These are phyloP conservation scores for Scutellaria galericulata DNA, from an alignment of 257 asterid genomes.

Conservation along the genomic window DNA sequence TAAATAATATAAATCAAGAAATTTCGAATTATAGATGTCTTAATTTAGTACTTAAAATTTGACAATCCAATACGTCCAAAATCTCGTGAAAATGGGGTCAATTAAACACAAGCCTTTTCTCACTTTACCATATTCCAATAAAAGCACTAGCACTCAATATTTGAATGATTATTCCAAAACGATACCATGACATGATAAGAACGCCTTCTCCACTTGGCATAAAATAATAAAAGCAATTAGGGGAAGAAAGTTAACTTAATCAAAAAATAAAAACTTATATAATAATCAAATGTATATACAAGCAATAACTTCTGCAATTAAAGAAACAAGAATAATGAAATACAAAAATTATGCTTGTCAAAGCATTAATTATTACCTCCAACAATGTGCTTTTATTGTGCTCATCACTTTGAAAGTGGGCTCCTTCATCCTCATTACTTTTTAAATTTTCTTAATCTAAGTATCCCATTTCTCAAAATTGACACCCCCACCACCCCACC, in stretches of 20 bases:
- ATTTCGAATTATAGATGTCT: too few relatives aligned
- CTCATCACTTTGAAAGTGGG: constrained; percentile 17
- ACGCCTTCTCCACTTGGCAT: background rate
- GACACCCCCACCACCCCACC: too few relatives aligned
- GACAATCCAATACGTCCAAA: too few relatives aligned
- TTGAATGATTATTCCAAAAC: background rate
- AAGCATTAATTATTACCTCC: constrained; percentile 33
- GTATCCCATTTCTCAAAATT: background rate
- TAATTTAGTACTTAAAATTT: too few relatives aligned
- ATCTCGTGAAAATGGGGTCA: too few relatives aligned
- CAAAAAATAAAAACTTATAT: background rate
- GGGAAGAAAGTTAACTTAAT: background rate
- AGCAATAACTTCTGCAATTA: background rate
- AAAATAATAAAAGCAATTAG: background rate
- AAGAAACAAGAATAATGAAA: background rate
- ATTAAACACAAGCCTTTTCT: too few relatives aligned
- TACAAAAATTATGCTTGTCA: background rate
- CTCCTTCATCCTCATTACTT: constrained; percentile 4
- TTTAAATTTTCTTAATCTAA: background rate
- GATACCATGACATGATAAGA: background rate
- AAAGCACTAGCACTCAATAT: background rate
- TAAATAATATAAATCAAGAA: too few relatives aligned
- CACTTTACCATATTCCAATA: too few relatives aligned
- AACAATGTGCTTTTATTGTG: constrained; percentile 19
- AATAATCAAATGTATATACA: background rate